Base-by-base conservation (phyloP, 805 yeast species). In the Cephaloascus fragrans region DNA sequence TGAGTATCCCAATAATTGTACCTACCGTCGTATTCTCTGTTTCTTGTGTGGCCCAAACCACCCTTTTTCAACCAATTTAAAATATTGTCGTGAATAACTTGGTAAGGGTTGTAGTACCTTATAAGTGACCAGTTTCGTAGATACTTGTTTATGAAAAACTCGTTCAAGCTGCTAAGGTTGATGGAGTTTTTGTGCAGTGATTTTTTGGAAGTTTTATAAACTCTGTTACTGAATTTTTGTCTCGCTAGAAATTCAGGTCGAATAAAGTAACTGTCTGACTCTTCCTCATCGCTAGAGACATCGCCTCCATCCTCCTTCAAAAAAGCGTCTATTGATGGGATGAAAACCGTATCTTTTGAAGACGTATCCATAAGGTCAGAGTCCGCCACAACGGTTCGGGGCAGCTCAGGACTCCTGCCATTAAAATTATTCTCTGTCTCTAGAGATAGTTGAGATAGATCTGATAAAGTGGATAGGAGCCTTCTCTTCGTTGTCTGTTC, bases 271-370 rank as follows among this genome's bases (percentile, higher is more conserved):
- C 33, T n/a, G 8, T 31, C 33, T 31, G 8, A 9, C n/a, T 31
- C 33, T 8, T 31, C 33, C n/a, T 31, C 33, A 31, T 31, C 33
- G n/a, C n/a, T n/a, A n/a, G n/a, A n/a, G n/a, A n/a, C n/a, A n/a
- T n/a, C n/a, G n/a, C n/a, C n/a, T n/a, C n/a, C n/a, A n/a, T n/a
- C n/a, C n/a, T n/a, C n/a, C 2, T 37, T 38, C 26, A 47, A 34
- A 32, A 45, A 50, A 14, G 41, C 44, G 38, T 50, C 53, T 6
- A 50, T 47, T 19, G 47, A 43, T 14, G 48, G 47, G 19, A 50
- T 48, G 41, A 43, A 50, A n/a, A 50, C 44, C 2, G 48, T 44
- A 33, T 44, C 37, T 16, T 43, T 36, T 15, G 37, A 41, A 17
- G 42, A 39, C 2, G 42, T 44, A 34, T 47, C 52, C 52, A 48